Base-by-base conservation (phyloP, 1,139 yeast genomes). In the Magnusiomyces paraingens region DNA sequence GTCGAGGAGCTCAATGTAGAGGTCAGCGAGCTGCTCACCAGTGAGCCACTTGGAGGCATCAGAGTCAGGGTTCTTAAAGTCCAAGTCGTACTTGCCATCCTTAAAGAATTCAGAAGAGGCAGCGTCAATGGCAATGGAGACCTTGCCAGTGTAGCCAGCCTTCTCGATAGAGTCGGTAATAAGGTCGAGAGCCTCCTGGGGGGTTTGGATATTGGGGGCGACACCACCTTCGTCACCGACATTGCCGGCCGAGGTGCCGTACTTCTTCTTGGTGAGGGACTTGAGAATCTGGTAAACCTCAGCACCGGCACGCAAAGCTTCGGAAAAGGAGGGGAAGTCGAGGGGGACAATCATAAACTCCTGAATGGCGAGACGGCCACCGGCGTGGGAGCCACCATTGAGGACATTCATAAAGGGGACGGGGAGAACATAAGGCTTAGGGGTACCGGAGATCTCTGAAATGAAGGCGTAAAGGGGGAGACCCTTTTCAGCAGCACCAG, bases 151-250 rank as follows among this genome's bases (percentile, higher is more conserved):
- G 85, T 90, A 89, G 70, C 98, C 98, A 64, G 97, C 96, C 65
- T 77, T 74, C 71, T 83, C 86, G 73, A 91, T 90, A 70, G 97
- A 88, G 62, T 76, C 84, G 66, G 82, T 80, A 73, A 91, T 88
- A 74, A 91, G 84, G 78, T 90, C 96, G 66, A 91, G 80, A 65
- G 97, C 97, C 81, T 91, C 97, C 74, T 82, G 87, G 71, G 98
- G 90, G 66, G 95, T 81, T 63, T 84, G 80, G 67, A 91, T 83
- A 76, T 88, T 87, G 74, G 98, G 98, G 68, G 97, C 97, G 80
- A 91, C 96, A 82, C 98, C 98, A 84, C 98, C 97, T 81, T 91
- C 97, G 77, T 91, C 98, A 83, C 98, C 98, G 72, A 91, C 97
- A 79, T 91, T 91, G 78, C 96, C 97, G 69, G 98, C 98, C 61